Percentiles rank a stretch among this genome's conserved stretches.
phyloP scores from a whole-genome alignment of 164 flowering plant genomes.

The Brasenia schreberi region DNA sequence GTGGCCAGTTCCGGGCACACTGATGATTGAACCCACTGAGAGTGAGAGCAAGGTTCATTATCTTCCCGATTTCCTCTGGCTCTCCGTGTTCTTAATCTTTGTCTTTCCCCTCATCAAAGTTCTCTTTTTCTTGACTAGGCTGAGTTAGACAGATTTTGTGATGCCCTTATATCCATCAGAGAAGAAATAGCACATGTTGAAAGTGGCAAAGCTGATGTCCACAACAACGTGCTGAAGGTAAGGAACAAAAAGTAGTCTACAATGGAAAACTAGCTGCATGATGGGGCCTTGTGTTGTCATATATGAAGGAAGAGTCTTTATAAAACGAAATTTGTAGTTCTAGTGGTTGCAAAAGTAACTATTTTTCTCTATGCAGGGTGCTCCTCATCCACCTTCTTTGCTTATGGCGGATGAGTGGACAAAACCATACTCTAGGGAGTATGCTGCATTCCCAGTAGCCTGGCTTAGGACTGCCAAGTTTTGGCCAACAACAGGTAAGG shows the following conservation, averaged over 20 bases:
- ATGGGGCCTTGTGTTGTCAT: too few relatives aligned
- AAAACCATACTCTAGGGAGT: conserved; percentile 86
- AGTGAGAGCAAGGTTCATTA: conserved; percentile 91
- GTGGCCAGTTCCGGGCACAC: conserved; percentile 99
- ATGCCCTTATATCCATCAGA: conserved; percentile 88
- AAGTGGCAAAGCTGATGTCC: conserved; percentile 69
- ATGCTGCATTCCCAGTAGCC: conserved; percentile 89
- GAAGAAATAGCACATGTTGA: conserved; percentile 88
- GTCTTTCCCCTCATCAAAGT: neutral
- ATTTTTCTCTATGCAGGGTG: conserved; percentile 42
- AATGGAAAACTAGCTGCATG: neutral
- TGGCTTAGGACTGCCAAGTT: conserved; percentile 86
- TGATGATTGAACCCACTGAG: conserved; percentile 98
- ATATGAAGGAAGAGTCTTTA: too few relatives aligned
- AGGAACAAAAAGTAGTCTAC: neutral
- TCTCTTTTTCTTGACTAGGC: conserved; percentile 39
- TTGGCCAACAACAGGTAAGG: conserved; percentile 92
- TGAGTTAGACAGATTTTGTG: conserved; percentile 92
- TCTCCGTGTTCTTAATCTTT: neutral
- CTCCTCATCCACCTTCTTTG: conserved; percentile 93
- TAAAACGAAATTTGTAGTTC: neutral
- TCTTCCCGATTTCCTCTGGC: neutral
- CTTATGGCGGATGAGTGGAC: conserved; percentile 90
- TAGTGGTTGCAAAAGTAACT: neutral
- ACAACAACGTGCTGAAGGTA: conserved; percentile 94